Evolutionary conservation across 2,329 filamentous ascomycete species (phyloP).

Genomic region (Colletotrichum australisinense): DNA sequence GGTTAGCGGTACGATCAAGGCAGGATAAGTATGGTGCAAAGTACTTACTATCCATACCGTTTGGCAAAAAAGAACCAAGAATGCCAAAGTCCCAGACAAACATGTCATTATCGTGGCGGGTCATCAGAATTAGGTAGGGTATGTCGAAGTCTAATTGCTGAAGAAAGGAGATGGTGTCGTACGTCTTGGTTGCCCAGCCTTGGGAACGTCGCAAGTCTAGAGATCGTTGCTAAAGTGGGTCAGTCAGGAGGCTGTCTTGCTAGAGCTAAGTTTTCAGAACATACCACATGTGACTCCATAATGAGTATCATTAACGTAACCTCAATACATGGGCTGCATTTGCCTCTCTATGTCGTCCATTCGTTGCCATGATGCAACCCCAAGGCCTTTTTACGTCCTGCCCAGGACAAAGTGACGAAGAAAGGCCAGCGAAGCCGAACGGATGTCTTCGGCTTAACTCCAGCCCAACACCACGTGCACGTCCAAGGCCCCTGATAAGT

Average conservation of each 20-base stretch:
- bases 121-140: constrained; percentile 5
- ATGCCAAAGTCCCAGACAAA: neutral
- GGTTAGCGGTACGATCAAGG: neutral
- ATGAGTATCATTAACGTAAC: constrained; percentile 8
- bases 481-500: neutral
- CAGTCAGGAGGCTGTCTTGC: neutral
- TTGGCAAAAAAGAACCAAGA: neutral
- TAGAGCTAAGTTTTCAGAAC: neutral
- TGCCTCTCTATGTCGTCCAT: constrained; percentile 17
- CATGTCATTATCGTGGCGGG: constrained; percentile 10
- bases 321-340: neutral
- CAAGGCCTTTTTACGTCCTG: constrained; percentile 48
- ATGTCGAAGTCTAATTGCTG: constrained; percentile 5
- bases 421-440: neutral
- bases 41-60: constrained; percentile 10
- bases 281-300: constrained; percentile 21
- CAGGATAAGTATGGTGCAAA: too few species aligned
- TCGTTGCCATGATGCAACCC: constrained; percentile 17
- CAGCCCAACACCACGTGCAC: neutral
- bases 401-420: constrained; percentile 43
- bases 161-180: constrained; percentile 12
- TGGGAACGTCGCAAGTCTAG: constrained; percentile 15
- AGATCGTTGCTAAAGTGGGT: constrained; percentile 10
- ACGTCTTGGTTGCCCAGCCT: constrained; percentile 14
- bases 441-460: neutral